Percentiles rank a stretch among this genome's conserved stretches.
Evolutionary conservation across 495 filamentous ascomycete species (phyloP).

Genomic region (Penicillium silybi): DNA sequence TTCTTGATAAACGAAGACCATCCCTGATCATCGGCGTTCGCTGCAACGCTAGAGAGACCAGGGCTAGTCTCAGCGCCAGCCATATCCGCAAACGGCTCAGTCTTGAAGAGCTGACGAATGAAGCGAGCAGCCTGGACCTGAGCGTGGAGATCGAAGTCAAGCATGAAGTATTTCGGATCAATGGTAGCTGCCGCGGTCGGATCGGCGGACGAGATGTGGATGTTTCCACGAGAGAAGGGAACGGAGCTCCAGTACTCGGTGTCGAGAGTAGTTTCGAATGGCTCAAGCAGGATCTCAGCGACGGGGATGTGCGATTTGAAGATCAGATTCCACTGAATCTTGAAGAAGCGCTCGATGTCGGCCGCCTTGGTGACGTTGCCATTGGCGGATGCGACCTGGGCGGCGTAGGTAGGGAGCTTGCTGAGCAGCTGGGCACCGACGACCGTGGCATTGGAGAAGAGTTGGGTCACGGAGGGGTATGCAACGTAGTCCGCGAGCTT

Average conservation of each 20-base stretch:
- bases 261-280: conserved; percentile 18
- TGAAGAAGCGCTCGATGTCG: conserved; percentile 19
- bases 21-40: conserved; percentile 12
- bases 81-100: conserved; percentile 16
- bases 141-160: conserved; percentile 46
- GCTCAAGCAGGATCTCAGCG: conserved; percentile 34
- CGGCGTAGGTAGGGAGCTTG: conserved; percentile 18
- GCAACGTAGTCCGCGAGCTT: conserved; percentile 15
- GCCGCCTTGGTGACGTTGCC: conserved; percentile 15
- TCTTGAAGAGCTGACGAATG: conserved; percentile 25
- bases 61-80: conserved; percentile 18
- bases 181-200: conserved; percentile 34
- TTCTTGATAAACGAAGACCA: conserved; percentile 25
- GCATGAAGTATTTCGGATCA: conserved; percentile 52
- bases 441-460: conserved; percentile 15
- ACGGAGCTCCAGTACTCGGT: conserved; percentile 43
- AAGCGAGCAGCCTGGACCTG: conserved; percentile 26
- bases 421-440: conserved; percentile 12
- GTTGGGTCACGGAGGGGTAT: conserved; percentile 15
- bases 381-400: conserved; percentile 15
- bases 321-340: conserved; percentile 21
- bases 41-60: conserved; percentile 13
- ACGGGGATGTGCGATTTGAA: conserved; percentile 39
- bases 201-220: conserved; percentile 49
- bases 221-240: conserved; percentile 52